Evolutionary conservation across 768 basidiomycete species (phyloP).

Genomic region (Podaxis sp.): DNA sequence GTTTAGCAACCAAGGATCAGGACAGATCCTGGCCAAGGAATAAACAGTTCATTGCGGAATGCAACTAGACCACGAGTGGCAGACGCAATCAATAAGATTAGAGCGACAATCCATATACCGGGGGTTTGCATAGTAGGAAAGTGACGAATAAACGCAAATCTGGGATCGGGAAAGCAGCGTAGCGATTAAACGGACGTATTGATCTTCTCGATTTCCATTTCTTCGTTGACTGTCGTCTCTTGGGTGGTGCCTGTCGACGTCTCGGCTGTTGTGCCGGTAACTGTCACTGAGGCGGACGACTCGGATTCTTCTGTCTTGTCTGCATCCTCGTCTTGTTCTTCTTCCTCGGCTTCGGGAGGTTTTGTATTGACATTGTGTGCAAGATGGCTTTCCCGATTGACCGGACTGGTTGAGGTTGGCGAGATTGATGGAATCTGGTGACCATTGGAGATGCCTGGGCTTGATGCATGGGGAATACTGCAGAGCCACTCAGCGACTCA

Average conservation of each 20-base stretch:
- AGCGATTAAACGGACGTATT: not conserved
- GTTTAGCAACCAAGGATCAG: not conserved
- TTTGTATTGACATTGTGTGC: slow-evolving; percentile 38
- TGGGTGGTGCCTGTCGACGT: not conserved
- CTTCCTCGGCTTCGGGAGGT: slow-evolving; percentile 28
- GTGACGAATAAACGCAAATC: not conserved
- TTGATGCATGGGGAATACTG: slow-evolving; percentile 91
- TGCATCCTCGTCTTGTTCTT: slow-evolving; percentile 7
- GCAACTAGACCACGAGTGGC: not conserved
- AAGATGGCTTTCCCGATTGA: slow-evolving; percentile 62
- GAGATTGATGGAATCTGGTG: slow-evolving; percentile 68
- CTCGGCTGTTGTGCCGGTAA: slow-evolving; percentile 1
- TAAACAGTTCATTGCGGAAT: slow-evolving; percentile 1
- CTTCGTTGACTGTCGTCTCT: not conserved
- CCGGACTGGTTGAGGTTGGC: slow-evolving; percentile 66
- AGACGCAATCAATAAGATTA: slow-evolving; percentile 10
- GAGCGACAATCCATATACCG: slow-evolving; percentile 11
- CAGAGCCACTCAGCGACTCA: slow-evolving; percentile 20
- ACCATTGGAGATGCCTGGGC: slow-evolving; percentile 49
- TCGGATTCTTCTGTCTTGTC: not conserved
- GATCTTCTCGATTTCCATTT: slow-evolving; percentile 9
- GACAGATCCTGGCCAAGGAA: not conserved
- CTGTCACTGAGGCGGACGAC: not conserved
- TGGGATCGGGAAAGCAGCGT: not conserved
- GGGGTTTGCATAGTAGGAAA: slow-evolving; percentile 8